phyloP scores from a whole-genome alignment of 148 eudicot genomes.

The Gaultheria prostrata region DNA sequence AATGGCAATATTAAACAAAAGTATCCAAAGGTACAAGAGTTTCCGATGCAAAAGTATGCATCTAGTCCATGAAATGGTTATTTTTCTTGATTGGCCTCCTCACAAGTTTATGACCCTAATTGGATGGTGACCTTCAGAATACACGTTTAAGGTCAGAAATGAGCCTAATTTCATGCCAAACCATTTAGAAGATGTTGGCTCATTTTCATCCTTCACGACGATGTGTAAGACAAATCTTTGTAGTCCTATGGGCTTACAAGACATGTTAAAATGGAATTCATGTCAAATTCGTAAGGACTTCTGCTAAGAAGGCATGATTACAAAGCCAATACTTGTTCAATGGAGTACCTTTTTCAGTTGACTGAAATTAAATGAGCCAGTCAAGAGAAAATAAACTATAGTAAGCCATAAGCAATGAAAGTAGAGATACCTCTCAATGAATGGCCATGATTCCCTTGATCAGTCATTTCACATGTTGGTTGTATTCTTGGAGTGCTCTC shows the following conservation, averaged over 20 bases:
- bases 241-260: not conserved
- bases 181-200: not conserved
- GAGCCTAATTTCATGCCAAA: not conserved
- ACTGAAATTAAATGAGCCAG: not conserved
- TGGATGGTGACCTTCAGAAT: not conserved
- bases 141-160: not conserved
- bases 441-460: constrained; percentile 47
- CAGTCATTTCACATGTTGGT: constrained; percentile 42
- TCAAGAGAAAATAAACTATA: not conserved
- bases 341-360: not conserved
- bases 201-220: not conserved
- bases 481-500: constrained; percentile 65
- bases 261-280: not conserved
- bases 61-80: not conserved
- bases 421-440: constrained; percentile 50
- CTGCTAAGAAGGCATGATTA: not conserved
- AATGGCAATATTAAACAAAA: not conserved
- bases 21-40: not conserved
- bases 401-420: not conserved
- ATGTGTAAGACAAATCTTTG: not conserved
- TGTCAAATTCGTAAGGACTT: not conserved
- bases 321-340: not conserved
- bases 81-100: not conserved
- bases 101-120: not conserved
- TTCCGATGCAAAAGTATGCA: not conserved